Conservation (phyloP, 1,284 basidiomycete species). For the Pterulicium gracile region DNA sequence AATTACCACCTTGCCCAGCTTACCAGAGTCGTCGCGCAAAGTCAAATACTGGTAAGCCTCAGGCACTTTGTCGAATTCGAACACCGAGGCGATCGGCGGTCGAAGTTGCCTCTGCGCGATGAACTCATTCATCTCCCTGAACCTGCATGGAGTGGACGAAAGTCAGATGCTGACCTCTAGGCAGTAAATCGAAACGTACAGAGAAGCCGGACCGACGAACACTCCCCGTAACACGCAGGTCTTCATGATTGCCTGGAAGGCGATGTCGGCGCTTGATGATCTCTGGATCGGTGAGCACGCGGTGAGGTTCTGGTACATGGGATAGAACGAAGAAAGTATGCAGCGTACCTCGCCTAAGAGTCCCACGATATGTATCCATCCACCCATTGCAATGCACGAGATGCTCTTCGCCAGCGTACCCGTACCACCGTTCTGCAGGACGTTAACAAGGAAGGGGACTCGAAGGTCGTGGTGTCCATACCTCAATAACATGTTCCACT, state of each 20-base stretch:
- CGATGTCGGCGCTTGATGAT: not conserved
- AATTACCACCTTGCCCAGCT: slow-evolving; percentile 5
- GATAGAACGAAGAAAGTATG: no score
- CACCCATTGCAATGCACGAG: not conserved
- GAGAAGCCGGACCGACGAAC: not conserved
- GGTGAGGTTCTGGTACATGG: no score
- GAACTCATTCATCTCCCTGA: slow-evolving; percentile 1
- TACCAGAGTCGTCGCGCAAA: not conserved
- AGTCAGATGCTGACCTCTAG: no score
- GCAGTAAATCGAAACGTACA: no score
- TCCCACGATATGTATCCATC: not conserved
- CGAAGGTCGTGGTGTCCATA: not conserved
- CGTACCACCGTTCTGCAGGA: not conserved
- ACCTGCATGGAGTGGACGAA: no score
- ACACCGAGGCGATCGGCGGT: not conserved
- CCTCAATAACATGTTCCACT: not conserved
- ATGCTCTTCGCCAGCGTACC: not conserved
- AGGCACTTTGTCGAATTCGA: slow-evolving; percentile 1
- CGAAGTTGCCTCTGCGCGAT: not conserved
- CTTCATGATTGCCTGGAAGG: slow-evolving; percentile 1
- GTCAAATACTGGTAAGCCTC: slow-evolving; percentile 2
- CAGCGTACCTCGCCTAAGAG: not conserved
- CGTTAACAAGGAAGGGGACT: no score
- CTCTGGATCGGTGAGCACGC: no score
- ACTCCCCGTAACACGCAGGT: not conserved